phyloP scores from a whole-genome alignment of 1,284 basidiomycete genomes.

The Agaricales sp. region DNA sequence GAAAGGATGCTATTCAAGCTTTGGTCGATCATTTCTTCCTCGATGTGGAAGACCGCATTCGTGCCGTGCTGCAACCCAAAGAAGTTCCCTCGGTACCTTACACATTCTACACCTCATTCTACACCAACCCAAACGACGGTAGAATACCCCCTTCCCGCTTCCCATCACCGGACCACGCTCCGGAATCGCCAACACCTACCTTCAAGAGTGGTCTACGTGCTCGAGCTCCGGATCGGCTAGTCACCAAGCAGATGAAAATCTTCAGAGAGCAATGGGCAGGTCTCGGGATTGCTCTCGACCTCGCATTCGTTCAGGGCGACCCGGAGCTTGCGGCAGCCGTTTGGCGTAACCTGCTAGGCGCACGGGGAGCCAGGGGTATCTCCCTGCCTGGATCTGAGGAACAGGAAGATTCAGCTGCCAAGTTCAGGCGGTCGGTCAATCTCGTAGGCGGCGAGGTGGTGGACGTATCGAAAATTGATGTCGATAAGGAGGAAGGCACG shows the following conservation, averaged over 20 bases:
- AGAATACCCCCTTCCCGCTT: conserved; percentile 10
- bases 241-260: conserved; percentile 87
- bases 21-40: conserved; percentile 95
- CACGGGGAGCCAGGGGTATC: conserved; percentile 61
- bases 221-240: conserved; percentile 67
- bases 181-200: conserved; percentile 16
- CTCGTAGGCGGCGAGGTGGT: conserved; percentile 52
- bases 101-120: conserved; percentile 35
- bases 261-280: conserved; percentile 92
- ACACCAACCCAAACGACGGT: conserved; percentile 31
- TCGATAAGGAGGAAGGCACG: conserved; percentile 42
- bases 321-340: conserved; percentile 77
- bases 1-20: conserved; percentile 63
- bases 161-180: conserved; percentile 1
- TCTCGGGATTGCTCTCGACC: conserved; percentile 72
- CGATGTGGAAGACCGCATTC: conserved; percentile 87
- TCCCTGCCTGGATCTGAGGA: conserved; percentile 26
- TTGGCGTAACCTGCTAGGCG: conserved; percentile 90
- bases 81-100: conserved; percentile 24
- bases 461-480: conserved; percentile 43
- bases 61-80: conserved; percentile 64
- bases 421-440: conserved; percentile 54
- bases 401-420: conserved; percentile 9
- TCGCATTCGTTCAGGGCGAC: conserved; percentile 67
- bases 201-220: conserved; percentile 25